A percentile compares a stretch with the other conserved stretches of the same genome.
Evolutionary conservation across 2,329 filamentous ascomycete genomes (phyloP).

Genomic region (Alternaria hordeiaustralica): DNA sequence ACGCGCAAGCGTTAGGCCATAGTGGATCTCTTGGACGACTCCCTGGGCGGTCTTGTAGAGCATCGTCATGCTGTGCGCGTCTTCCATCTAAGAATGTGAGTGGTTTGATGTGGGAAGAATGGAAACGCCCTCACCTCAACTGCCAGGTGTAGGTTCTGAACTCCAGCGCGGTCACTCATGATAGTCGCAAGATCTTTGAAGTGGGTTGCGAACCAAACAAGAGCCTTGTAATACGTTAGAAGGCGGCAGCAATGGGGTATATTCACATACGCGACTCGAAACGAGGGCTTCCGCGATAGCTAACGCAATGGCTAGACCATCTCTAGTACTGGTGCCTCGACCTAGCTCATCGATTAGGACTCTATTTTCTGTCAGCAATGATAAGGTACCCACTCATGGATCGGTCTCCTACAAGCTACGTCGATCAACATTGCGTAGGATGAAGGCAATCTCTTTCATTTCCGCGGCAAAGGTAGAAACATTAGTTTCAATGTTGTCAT

Average conservation of each 20-base stretch:
- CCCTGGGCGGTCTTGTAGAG: slow-evolving; percentile 82
- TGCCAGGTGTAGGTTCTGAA: slow-evolving; percentile 81
- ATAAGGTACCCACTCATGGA: not conserved
- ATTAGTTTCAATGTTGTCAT: slow-evolving; percentile 88
- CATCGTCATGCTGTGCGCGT: slow-evolving; percentile 77
- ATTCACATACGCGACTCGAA: slow-evolving; percentile 60
- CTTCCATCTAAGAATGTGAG: slow-evolving; percentile 38
- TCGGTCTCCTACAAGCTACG: slow-evolving; percentile 63
- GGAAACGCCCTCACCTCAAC: slow-evolving; percentile 63
- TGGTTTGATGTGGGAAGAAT: not conserved
- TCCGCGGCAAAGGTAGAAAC: slow-evolving; percentile 92
- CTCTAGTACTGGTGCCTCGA: slow-evolving; percentile 84
- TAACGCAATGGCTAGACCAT: slow-evolving; percentile 87
- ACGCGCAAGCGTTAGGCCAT: slow-evolving; percentile 82
- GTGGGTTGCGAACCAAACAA: slow-evolving; percentile 94
- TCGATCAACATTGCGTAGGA: slow-evolving; percentile 79
- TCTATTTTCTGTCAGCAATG: slow-evolving; percentile 14
- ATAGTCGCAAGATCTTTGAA: slow-evolving; percentile 83
- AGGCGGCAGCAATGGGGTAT: not conserved
- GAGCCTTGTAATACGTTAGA: slow-evolving; percentile 55
- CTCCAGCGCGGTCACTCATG: slow-evolving; percentile 75
- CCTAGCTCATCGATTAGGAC: slow-evolving; percentile 92
- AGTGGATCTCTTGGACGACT: slow-evolving; percentile 72
- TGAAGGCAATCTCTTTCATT: slow-evolving; percentile 96
- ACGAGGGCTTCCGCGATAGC: slow-evolving; percentile 89